Evolutionary conservation across 768 basidiomycete species (phyloP).

Genomic region (Chalciporus piperatus): DNA sequence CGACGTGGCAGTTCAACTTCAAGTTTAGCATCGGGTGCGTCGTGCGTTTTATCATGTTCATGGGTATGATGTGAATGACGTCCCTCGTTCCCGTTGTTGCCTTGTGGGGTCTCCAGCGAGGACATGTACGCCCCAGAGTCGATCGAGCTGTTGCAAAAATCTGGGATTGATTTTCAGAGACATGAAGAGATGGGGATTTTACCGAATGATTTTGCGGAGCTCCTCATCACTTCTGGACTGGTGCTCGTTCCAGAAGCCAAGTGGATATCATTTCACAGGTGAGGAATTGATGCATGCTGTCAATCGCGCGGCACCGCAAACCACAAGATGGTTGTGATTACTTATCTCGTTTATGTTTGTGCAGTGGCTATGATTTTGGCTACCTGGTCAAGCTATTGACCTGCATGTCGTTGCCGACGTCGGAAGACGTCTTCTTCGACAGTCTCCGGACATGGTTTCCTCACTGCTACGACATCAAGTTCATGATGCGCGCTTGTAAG

Average conservation of each 20-base stretch:
- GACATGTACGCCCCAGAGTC: constrained; percentile 99
- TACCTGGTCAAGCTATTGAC: constrained; percentile 95
- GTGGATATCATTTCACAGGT: constrained; percentile 99
- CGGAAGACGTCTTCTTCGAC: constrained; percentile 89
- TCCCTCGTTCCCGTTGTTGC: neutral
- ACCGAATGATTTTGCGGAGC: constrained; percentile 93
- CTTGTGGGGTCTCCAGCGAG: constrained; percentile 49
- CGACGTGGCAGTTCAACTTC: constrained; percentile 99
- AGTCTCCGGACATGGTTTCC: constrained; percentile 92
- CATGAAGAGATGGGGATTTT: constrained; percentile 90
- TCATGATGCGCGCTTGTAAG: constrained; percentile 87
- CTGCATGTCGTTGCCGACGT: constrained; percentile 78
- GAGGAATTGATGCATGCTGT: constrained; percentile 23
- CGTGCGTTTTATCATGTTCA: neutral
- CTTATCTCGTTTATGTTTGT: constrained; percentile 1
- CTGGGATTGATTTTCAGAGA: constrained; percentile 92
- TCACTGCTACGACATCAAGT: constrained; percentile 95
- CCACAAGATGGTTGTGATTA: neutral
- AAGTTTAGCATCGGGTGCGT: constrained; percentile 83
- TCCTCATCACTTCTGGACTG: constrained; percentile 94
- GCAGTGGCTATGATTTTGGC: constrained; percentile 97
- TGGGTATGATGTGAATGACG: neutral
- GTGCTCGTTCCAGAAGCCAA: constrained; percentile 85
- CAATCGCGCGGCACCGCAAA: neutral
- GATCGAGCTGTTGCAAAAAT: constrained; percentile 89